phyloP scores from a whole-genome alignment of 2,329 filamentous ascomycete species.

The Sporothrix dimorphospora region DNA sequence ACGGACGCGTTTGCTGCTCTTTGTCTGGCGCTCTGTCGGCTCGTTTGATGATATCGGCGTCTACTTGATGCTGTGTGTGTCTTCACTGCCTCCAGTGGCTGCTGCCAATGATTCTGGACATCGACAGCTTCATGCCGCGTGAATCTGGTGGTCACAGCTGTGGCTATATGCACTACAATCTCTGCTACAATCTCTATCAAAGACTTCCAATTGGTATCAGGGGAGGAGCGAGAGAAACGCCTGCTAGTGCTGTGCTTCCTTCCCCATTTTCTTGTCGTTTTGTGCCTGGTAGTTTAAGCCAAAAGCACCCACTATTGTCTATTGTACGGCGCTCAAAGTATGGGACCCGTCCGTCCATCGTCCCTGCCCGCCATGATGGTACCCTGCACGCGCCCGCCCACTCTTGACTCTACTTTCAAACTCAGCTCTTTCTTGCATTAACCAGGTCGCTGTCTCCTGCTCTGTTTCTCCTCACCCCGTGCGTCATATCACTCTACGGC shows the following conservation, averaged over 20 bases:
- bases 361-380: neutral
- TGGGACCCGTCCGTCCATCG: neutral
- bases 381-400: neutral
- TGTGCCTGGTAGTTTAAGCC: neutral
- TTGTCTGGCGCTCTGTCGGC: neutral
- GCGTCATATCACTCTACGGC: neutral
- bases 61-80: neutral
- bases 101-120: neutral
- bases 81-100: neutral
- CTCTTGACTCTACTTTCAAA: neutral
- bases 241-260: neutral
- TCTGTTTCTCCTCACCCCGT: neutral
- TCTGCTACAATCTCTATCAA: neutral
- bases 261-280: neutral
- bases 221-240: neutral
- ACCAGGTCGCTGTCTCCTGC: neutral
- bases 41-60: neutral
- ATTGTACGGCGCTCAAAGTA: neutral
- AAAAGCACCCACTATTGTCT: neutral
- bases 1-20: neutral
- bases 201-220: neutral
- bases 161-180: no score
- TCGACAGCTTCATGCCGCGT: neutral
- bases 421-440: neutral
- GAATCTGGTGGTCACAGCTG: neutral